phyloP scores from a whole-genome alignment of 2,329 filamentous ascomycete genomes.

The Botryosphaeria agaves region DNA sequence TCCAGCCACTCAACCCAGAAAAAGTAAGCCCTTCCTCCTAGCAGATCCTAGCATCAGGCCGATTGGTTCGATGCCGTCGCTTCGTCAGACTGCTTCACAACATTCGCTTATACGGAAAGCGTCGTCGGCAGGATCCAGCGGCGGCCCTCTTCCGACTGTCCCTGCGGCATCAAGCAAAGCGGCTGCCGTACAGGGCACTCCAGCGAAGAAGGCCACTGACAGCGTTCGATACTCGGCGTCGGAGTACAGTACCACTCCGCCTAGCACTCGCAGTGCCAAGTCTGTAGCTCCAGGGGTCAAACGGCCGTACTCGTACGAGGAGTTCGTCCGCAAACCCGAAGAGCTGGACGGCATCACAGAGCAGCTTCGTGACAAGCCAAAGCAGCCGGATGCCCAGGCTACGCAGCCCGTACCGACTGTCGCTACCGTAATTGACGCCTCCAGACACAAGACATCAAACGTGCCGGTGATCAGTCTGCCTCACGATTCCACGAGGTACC shows the following conservation, averaged over 20 bases:
- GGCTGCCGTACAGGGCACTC: neutral
- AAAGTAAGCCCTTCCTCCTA: neutral
- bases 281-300: slow-evolving; percentile 3
- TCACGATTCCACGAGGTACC: too few species aligned
- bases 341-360: neutral
- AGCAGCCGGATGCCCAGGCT: neutral
- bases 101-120: neutral
- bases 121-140: neutral
- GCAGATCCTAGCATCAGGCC: slow-evolving; percentile 1
- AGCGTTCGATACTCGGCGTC: slow-evolving; percentile 4
- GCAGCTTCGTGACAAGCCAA: neutral
- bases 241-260: slow-evolving; percentile 3
- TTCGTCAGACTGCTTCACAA: neutral
- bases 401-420: neutral
- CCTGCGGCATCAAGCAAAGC: neutral
- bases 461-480: too few species aligned
- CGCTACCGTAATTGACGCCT: neutral
- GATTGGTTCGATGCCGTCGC: slow-evolving; percentile 1
- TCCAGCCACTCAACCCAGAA: neutral
- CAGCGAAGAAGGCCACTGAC: neutral
- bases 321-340: slow-evolving; percentile 5
- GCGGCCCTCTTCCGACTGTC: neutral
- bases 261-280: slow-evolving; percentile 2
- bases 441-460: neutral
- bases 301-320: slow-evolving; percentile 9